Conservation (phyloP, 2,329 filamentous ascomycete genomes). For the Colletotrichum sp. region DNA sequence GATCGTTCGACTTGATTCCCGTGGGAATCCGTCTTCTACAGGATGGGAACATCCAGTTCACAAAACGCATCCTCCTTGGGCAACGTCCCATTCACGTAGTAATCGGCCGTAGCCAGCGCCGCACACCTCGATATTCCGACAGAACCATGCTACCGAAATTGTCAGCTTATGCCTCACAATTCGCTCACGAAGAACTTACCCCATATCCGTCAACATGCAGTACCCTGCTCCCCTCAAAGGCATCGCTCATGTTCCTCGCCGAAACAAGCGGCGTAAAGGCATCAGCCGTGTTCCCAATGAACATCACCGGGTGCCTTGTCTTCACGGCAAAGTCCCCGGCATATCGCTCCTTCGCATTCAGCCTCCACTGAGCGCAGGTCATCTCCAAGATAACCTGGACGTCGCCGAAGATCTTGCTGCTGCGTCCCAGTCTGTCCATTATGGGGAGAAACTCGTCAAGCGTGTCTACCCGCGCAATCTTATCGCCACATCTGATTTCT, state of each 20-base stretch:
- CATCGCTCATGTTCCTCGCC: conserved; percentile 38
- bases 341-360: conserved; percentile 41
- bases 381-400: conserved; percentile 17
- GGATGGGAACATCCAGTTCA: conserved; percentile 5
- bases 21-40: not conserved
- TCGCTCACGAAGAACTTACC: conserved; percentile 28
- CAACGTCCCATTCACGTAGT: conserved; percentile 24
- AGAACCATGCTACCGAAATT: not conserved
- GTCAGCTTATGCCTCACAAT: no score
- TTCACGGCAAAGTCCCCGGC: conserved; percentile 34
- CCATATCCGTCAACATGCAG: conserved; percentile 40
- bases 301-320: conserved; percentile 37
- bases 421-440: conserved; percentile 25
- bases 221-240: conserved; percentile 41
- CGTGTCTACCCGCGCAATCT: conserved; percentile 25
- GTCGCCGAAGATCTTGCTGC: conserved; percentile 33
- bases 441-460: conserved; percentile 32
- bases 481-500: conserved; percentile 41
- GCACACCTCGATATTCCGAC: conserved; percentile 10
- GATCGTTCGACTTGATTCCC: not conserved
- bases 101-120: conserved; percentile 10
- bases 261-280: conserved; percentile 41
- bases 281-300: conserved; percentile 44
- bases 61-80: conserved; percentile 21
- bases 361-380: conserved; percentile 41